Conservation (phyloP, 352 stramenopile species). For the Phytophthora ramorum region DNA sequence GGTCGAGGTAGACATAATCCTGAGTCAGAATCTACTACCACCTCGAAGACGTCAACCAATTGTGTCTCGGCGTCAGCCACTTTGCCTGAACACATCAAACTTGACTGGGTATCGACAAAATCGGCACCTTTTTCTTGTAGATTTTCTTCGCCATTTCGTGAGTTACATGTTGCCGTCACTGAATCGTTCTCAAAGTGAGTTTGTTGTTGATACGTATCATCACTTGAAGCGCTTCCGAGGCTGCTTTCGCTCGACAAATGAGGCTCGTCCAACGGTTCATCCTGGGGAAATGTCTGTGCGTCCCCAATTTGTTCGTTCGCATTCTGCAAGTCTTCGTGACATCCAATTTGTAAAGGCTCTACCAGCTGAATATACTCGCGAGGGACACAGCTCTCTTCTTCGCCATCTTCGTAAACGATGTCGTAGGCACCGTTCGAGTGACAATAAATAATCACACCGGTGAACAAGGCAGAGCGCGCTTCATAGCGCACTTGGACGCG, state of each 20-base stretch:
- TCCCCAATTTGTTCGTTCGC: neutral
- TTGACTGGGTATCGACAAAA: neutral
- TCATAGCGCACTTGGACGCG: slow-evolving; percentile 25
- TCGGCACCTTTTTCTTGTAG: neutral
- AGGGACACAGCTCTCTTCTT: slow-evolving; percentile 33
- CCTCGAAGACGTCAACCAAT: neutral
- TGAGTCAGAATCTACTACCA: neutral
- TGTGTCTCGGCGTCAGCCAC: neutral
- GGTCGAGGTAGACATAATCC: neutral
- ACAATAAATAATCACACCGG: slow-evolving; percentile 16
- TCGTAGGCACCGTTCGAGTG: slow-evolving; percentile 28
- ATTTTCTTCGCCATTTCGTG: neutral
- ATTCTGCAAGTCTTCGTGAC: neutral
- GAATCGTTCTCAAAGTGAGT: neutral
- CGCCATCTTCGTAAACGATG: slow-evolving; percentile 38
- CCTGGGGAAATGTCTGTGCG: neutral
- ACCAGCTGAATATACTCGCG: slow-evolving; percentile 31
- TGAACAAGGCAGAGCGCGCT: slow-evolving; percentile 12
- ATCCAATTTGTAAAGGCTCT: neutral
- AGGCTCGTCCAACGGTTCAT: neutral
- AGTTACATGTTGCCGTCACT: neutral
- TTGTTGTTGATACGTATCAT: neutral
- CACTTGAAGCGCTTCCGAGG: neutral
- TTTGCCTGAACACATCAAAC: neutral
- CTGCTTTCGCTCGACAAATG: neutral